Base-by-base conservation (phyloP, 2,329 filamentous ascomycete species). In the Didymella exigua region DNA sequence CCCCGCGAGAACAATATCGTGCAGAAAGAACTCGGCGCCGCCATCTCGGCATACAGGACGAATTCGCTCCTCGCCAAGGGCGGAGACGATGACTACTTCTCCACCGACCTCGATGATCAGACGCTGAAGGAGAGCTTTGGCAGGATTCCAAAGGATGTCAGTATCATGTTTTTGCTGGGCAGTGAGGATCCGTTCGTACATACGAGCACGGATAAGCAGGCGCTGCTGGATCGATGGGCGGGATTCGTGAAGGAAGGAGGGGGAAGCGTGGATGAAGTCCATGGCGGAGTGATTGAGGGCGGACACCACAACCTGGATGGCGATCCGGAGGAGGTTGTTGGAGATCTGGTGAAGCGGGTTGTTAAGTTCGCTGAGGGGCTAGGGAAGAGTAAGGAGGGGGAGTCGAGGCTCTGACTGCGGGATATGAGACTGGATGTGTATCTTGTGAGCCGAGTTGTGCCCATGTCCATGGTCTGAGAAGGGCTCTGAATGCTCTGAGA, bases 1-100 rank as follows among this genome's bases (percentile, higher is more conserved):
- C 80, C 81, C 44, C 10, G 58, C 62, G 30, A 75, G 56, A 45
- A 65, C 37, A 62, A 69, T 56, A 10, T 63, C 52, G 34, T 78
- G 56, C 33, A 57, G 1, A 24, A 65, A 52, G 37, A 62, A 54
- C 55, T 73, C 30, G 65, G 71, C 38, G 76, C 76, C 0, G 81
- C 83, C 0, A 74, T 88, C 4, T 81, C 77, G n/a, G 84, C 86
- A 7, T 76, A 77, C 40, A 72, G 87, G 36, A 88, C 85, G 71
- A 69, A 87, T 30, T 84, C 83, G 41, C 75, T 89, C 6, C 77
- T 81, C 0, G 83, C 80, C 19, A 74, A 79, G 45, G 80, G 86
- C 5, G 89, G 88, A 9, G 88, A 90, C 54, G 93, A 97, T 71
- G 93, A 96, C 71, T 91, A 89, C 69, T 96, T 96, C 76, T 93